Evolutionary conservation across 2,329 filamentous ascomycete species (phyloP).

Genomic region (Verticillium zaregamsianum): DNA sequence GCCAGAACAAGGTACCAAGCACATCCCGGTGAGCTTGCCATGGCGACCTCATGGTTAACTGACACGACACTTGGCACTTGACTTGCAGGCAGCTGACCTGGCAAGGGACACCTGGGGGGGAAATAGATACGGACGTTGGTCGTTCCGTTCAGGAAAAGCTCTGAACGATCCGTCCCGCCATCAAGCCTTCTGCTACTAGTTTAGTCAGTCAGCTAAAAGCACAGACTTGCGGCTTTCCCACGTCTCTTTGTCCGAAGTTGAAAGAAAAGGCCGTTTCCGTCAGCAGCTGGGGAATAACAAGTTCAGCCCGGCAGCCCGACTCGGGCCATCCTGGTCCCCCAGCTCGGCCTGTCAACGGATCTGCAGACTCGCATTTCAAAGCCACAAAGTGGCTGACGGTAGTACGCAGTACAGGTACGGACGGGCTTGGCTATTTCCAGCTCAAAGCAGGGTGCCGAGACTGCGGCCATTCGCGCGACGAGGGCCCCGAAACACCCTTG

Average conservation of each 20-base stretch:
- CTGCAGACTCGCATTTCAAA: too few species aligned
- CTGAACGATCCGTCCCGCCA: constrained; percentile 2
- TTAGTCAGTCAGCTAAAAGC: background rate
- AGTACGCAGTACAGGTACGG: too few species aligned
- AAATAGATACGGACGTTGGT: background rate
- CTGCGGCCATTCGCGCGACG: background rate
- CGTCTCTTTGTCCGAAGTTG: background rate
- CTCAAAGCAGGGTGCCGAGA: background rate
- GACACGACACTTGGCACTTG: background rate
- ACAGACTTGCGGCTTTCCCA: background rate
- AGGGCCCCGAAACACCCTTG: background rate
- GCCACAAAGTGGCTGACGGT: too few species aligned
- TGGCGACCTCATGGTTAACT: background rate
- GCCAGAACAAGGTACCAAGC: too few species aligned
- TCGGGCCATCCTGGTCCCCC: too few species aligned
- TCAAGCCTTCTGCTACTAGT: background rate
- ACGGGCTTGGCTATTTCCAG: background rate
- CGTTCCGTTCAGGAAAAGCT: background rate
- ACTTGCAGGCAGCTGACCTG: background rate
- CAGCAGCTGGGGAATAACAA: too few species aligned
- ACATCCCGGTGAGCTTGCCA: too few species aligned
- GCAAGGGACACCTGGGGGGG: background rate
- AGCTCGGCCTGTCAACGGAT: too few species aligned
- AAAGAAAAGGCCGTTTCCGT: too few species aligned
- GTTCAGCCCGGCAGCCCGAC: too few species aligned